Conservation (phyloP, 345 rosid genomes). For the Litchi chinensis region DNA sequence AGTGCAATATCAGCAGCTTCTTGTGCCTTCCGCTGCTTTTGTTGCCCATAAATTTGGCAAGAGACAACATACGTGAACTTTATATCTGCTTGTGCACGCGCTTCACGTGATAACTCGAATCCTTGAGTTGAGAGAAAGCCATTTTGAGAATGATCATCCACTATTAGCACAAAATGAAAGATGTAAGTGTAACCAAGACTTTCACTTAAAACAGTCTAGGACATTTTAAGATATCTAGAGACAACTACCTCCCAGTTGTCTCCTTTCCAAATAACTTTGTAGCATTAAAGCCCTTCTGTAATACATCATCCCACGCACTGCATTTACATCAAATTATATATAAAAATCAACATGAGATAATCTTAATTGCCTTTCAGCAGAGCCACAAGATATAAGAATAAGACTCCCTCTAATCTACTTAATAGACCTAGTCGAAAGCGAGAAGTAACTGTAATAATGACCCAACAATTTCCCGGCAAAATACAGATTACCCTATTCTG, state of each 20-base stretch:
- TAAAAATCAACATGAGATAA: constrained; percentile 18
- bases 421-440: not conserved
- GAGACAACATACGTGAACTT: constrained; percentile 97
- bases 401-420: not conserved
- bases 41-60: constrained; percentile 98
- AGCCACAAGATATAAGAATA: constrained; percentile 7
- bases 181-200: constrained; percentile 26
- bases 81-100: constrained; percentile 94
- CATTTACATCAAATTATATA: constrained; percentile 34
- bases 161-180: constrained; percentile 37
- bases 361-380: constrained; percentile 18
- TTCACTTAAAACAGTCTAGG: not conserved
- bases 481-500: not conserved
- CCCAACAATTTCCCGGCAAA: not conserved
- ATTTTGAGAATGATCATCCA: constrained; percentile 55
- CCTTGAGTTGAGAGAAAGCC: constrained; percentile 56
- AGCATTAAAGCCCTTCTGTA: constrained; percentile 98
- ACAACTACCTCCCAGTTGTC: constrained; percentile 73
- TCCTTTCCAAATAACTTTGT: constrained; percentile 85
- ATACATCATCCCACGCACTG: constrained; percentile 99
- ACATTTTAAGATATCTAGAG: constrained; percentile 8
- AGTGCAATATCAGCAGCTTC: constrained; percentile 97
- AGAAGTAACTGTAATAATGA: not conserved
- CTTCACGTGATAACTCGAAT: constrained; percentile 74
- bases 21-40: constrained; percentile 77